Evolutionary conservation across 2,329 filamentous ascomycete genomes (phyloP), one percentile per base, ranked within the genome.

Genomic region (Eutypella sp.): DNA sequence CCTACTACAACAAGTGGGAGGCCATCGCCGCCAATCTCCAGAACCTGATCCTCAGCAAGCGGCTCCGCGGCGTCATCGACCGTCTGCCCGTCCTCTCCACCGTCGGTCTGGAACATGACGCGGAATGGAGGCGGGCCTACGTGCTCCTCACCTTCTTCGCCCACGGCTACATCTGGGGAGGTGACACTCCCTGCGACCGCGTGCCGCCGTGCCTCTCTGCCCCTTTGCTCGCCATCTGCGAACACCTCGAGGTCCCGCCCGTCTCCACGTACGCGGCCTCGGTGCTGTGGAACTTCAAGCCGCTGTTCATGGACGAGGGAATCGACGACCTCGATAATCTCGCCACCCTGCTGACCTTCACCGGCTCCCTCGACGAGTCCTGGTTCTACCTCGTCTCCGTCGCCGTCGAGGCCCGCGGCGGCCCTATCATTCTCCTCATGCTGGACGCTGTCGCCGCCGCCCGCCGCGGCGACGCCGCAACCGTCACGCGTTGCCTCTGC

Each of bases 341-440:
- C 46, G 84, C 89, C 34, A 93, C 89, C 2, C 75, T 97, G 49
- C 82, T 84, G 59, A 96, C 93, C 15, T 95, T 96, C 62, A 97
- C 93, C 15, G 93, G 93, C 42, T 91, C 90, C 7, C 74, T 95
- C 45, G 93, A 99, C 63, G 93, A 99, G 70, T 96, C 93, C 51
- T 99, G 93, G 93, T 99, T 99, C 64, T 99, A 97, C 64, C 76
- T 99, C 11, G 82, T 97, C 43, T 96, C 90, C 0, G 88, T 96
- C 3, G 93, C 92, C 51, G 96, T 99, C 53, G 93, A 99, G 69
- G 90, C 91, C 45, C 85, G 89, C 46, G 92, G 89, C 22, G 93
- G 85, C 0, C 87, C 90, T 3, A 87, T 91, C 47, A 84, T 99
- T 44, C 84, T 90, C 0, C 71, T 96, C 47, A 96, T 96, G 89